Conservation (phyloP, 2,329 filamentous ascomycete species). For the Paecilomyces formosus region DNA sequence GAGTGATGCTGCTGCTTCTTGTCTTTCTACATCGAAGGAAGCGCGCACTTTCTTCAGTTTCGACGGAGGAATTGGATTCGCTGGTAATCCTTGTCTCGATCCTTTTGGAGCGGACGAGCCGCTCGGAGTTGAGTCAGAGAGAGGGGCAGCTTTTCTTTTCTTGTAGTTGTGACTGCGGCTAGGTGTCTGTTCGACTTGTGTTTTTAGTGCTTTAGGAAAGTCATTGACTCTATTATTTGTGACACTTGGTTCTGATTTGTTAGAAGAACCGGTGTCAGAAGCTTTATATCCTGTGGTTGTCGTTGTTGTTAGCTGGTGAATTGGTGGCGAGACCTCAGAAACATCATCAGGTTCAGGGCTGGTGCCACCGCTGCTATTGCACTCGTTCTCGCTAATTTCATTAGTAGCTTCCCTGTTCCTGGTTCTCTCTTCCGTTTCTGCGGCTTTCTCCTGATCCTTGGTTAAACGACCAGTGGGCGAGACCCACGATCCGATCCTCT, state of each 20-base stretch:
- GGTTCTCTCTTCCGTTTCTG: conserved; percentile 5
- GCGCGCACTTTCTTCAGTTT: neutral
- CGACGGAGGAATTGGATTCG: neutral
- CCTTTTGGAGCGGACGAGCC: neutral
- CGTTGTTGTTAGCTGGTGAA: neutral
- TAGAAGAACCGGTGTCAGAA: neutral
- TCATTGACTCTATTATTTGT: neutral
- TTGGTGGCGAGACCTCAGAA: neutral
- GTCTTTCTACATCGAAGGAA: neutral
- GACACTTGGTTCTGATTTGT: neutral
- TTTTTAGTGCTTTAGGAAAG: neutral
- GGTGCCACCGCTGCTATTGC: neutral
- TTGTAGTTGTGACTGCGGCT: neutral
- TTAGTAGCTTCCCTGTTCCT: conserved; percentile 1
- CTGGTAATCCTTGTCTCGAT: neutral
- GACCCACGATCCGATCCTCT: conserved; percentile 27
- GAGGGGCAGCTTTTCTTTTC: neutral
- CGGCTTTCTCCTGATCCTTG: conserved; percentile 10
- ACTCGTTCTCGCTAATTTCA: conserved; percentile 7
- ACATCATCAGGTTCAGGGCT: neutral
- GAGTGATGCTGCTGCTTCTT: neutral
- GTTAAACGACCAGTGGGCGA: conserved; percentile 17
- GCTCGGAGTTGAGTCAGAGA: neutral
- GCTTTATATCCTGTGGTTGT: neutral
- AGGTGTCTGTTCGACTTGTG: neutral